A percentile compares a stretch with the other conserved stretches of the same genome.
These are phyloP conservation scores for Jaenimonas drosophilae DNA, from an alignment of 208 protist genomes.

Conservation along the genomic window DNA sequence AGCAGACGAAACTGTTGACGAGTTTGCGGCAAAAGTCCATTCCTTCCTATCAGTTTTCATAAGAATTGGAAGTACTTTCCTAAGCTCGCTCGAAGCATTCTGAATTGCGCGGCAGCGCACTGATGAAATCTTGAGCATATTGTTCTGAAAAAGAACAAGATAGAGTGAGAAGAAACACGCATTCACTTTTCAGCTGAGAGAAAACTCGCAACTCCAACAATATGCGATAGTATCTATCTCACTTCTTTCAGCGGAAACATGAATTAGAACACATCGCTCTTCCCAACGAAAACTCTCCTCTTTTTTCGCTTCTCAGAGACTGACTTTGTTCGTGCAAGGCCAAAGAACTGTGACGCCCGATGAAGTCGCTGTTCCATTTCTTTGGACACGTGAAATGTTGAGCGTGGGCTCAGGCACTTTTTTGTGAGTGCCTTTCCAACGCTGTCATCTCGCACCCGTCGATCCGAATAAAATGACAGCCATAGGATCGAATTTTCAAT, in stretches of 20 bases:
- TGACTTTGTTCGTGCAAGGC: not conserved
- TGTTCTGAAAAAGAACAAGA: not conserved
- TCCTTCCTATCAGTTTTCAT: not conserved
- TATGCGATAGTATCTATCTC: not conserved
- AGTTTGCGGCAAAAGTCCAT: not conserved
- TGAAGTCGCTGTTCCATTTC: slow-evolving; percentile 1
- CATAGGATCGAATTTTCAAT: slow-evolving; percentile 41
- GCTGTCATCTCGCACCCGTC: slow-evolving; percentile 51
- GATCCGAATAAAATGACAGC: slow-evolving; percentile 46
- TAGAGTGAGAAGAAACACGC: not conserved
- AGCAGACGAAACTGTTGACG: not conserved
- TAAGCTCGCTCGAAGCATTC: no score
- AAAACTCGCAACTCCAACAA: no score
- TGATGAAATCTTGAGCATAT: not conserved
- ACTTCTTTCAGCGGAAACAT: not conserved
- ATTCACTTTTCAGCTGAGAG: no score
- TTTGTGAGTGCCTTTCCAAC: slow-evolving; percentile 35
- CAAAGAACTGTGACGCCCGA: not conserved
- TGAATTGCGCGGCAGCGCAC: no score
- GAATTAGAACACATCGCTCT: not conserved
- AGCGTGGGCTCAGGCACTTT: not conserved
- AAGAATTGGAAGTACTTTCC: no score
- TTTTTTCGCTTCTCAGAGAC: not conserved
- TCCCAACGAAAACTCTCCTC: not conserved
- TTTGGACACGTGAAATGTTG: not conserved